phyloP scores from a whole-genome alignment of 2,329 filamentous ascomycete species.

The Colletotrichum tropicicola region DNA sequence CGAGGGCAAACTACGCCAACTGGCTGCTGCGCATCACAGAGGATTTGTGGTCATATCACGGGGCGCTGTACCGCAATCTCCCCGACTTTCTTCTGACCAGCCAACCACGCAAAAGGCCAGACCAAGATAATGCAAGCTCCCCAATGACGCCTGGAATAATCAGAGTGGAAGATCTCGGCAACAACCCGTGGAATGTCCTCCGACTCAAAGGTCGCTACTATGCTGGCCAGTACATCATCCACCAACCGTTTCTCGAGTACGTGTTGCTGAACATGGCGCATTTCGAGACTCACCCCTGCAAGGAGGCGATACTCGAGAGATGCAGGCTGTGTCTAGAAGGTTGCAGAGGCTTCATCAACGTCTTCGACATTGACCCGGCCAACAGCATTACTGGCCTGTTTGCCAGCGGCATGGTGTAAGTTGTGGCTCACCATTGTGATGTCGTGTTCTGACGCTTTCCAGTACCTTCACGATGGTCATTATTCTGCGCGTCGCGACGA shows the following conservation, averaged over 20 bases:
- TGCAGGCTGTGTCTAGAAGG: slow-evolving; percentile 36
- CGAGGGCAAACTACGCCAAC: slow-evolving; percentile 33
- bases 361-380: slow-evolving; percentile 36
- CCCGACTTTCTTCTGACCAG: slow-evolving; percentile 35
- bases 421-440: not conserved
- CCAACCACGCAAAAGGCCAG: not conserved
- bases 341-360: slow-evolving; percentile 38
- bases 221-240: slow-evolving; percentile 41
- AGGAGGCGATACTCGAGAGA: slow-evolving; percentile 32
- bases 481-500: slow-evolving; percentile 34
- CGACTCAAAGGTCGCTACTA: slow-evolving; percentile 39
- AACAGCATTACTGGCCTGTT: slow-evolving; percentile 39
- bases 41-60: slow-evolving; percentile 38
- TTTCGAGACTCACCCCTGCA: slow-evolving; percentile 36
- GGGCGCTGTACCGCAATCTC: slow-evolving; percentile 38
- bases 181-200: slow-evolving; percentile 42
- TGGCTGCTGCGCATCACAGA: slow-evolving; percentile 38
- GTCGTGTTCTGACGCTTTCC: not conserved
- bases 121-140: not conserved
- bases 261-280: slow-evolving; percentile 36
- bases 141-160: slow-evolving; percentile 23
- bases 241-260: slow-evolving; percentile 40
- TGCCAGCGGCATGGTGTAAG: slow-evolving; percentile 41
- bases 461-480: slow-evolving; percentile 39
- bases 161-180: slow-evolving; percentile 29